Evolutionary conservation across 768 basidiomycete species (phyloP).

Genomic region (Kwoniella mangroviensis): DNA sequence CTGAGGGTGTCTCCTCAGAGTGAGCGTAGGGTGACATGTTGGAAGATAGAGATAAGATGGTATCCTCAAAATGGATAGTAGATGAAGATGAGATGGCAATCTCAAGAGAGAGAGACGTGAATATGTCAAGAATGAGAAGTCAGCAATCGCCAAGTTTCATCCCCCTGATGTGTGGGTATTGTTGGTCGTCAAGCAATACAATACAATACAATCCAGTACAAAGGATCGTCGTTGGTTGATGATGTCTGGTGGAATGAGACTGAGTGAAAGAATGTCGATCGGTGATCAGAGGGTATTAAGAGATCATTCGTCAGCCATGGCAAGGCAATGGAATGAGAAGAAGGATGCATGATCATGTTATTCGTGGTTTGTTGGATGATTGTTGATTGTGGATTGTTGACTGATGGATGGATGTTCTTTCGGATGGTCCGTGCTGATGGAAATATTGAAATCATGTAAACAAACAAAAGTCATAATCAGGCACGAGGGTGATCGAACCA

Average conservation of each 20-base stretch:
- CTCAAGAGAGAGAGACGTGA: no score
- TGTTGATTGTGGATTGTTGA: background rate
- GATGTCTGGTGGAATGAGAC: no score
- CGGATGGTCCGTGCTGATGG: background rate
- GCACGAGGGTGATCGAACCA: conserved; percentile 8
- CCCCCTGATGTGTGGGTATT: background rate
- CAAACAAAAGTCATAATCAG: conserved; percentile 10
- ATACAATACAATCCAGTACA: background rate
- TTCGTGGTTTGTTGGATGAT: no score
- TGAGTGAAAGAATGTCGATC: no score
- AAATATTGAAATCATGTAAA: conserved; percentile 2
- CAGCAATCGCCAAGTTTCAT: background rate
- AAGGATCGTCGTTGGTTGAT: background rate
- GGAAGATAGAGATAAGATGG: background rate
- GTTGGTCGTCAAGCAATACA: background rate
- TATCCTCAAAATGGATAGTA: background rate
- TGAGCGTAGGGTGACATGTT: conserved; percentile 22
- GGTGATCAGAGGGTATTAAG: no score
- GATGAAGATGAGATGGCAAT: no score
- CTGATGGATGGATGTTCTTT: conserved; percentile 5
- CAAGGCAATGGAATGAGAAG: no score
- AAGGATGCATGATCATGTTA: no score
- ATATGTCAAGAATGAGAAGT: no score
- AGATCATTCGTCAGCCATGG: no score
- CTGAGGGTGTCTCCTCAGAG: conserved; percentile 1